Base-by-base conservation (phyloP, 345 rosid genomes). In the Citrus medica region DNA sequence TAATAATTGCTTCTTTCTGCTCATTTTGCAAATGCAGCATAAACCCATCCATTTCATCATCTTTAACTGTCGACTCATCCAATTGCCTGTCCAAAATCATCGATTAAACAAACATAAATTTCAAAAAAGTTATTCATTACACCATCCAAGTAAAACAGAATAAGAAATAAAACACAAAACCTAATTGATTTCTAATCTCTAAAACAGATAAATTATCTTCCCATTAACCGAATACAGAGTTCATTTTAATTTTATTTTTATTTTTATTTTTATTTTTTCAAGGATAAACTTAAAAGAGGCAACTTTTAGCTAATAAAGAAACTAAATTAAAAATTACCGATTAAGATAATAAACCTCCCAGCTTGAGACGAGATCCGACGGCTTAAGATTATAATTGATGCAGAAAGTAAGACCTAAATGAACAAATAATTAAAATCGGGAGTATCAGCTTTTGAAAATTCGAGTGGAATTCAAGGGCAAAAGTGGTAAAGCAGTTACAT, bases 261-360 rank as follows among this genome's bases (percentile, higher is more conserved):
- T 46, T 13, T 10, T 42, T 42, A 0, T 9, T 9, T 42, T 46
- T 1, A 2, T 46, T 13, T 3, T 46, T 46, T 12, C 12, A 6
- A 27, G 7, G 66, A 16, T 61, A 61, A 61, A 27, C 16, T 17
- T 24, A 61, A 63, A 30, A 30, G 67, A 63, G 37, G 67, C 37
- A 64, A 32, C 4, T 48, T 70, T 70, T 70, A 7, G 60, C n/a
- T 28, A 69, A 42, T 7, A 27, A 46, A 3, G 51, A 33, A 17
- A 32, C 24, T 19, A 7, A 19, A 17, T 7, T 17, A 66, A 66
- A 60, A 69, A 51, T 80, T 83, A 94, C 99, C 99, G 85, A 79
- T 92, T 96, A 67, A 92, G 97, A 84, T 88, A 90, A 82, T 91
- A 94, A 83, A 89, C 75, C 78, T 94, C 99, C 99, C 99, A 94